These are phyloP conservation scores for Citrus sinensis DNA, from an alignment of 345 rosid species.

Conservation along the genomic window DNA sequence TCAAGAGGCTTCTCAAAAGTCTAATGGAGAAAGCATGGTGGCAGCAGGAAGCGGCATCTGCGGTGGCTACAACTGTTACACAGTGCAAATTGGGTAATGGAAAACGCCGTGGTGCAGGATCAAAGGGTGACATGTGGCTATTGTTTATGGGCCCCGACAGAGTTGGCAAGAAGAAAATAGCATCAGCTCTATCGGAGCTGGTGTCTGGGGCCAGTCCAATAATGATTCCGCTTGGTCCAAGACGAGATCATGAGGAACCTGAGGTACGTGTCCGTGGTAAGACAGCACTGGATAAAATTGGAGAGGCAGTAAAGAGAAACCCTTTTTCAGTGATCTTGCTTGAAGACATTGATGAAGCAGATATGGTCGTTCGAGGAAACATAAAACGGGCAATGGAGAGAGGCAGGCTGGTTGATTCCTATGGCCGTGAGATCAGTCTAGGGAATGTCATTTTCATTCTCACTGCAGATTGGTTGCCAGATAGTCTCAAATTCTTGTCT, in stretches of 20 bases:
- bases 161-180: slow-evolving; percentile 89
- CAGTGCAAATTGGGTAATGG: slow-evolving; percentile 70
- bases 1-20: slow-evolving; percentile 79
- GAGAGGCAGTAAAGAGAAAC: slow-evolving; percentile 74
- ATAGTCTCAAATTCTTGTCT: slow-evolving; percentile 31
- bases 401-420: slow-evolving; percentile 83
- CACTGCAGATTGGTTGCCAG: slow-evolving; percentile 57
- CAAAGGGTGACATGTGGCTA: slow-evolving; percentile 80
- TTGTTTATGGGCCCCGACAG: slow-evolving; percentile 85
- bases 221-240: slow-evolving; percentile 59
- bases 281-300: slow-evolving; percentile 73
- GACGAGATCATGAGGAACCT: slow-evolving; percentile 40
- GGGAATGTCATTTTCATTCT: slow-evolving; percentile 85
- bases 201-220: slow-evolving; percentile 51
- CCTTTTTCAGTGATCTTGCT: slow-evolving; percentile 80
- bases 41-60: slow-evolving; percentile 92
- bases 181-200: slow-evolving; percentile 64
- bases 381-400: slow-evolving; percentile 87
- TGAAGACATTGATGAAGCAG: slow-evolving; percentile 88
- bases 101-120: slow-evolving; percentile 45
- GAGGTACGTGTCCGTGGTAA: slow-evolving; percentile 65
- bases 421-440: slow-evolving; percentile 91
- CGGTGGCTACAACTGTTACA: slow-evolving; percentile 67
- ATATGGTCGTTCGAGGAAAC: slow-evolving; percentile 60
- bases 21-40: slow-evolving; percentile 79